Conservation (phyloP, 495 filamentous ascomycete species). For the Annulohypoxylon maeteangense region DNA sequence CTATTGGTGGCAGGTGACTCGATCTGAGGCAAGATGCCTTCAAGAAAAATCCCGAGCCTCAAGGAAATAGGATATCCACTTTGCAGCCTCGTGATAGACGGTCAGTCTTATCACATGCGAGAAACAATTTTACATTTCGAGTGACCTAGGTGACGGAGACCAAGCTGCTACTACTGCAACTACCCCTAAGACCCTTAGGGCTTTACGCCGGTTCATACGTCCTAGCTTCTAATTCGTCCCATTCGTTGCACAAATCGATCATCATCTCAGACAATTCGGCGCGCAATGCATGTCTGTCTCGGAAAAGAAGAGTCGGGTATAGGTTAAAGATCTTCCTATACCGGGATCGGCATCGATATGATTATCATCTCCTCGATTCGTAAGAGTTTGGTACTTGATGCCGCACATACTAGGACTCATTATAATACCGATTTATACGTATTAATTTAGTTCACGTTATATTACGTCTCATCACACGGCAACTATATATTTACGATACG, state of each 20-base stretch:
- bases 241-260: conserved; percentile 19
- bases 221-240: conserved; percentile 18
- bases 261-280: conserved; percentile 25
- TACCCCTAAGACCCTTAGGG: conserved; percentile 11
- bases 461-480: background rate
- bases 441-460: background rate
- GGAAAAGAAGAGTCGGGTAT: background rate
- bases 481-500: background rate
- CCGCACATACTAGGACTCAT: conserved; percentile 12
- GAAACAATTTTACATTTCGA: background rate
- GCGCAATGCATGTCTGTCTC: conserved; percentile 25
- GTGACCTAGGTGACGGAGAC: background rate
- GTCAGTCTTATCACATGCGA: conserved; percentile 13
- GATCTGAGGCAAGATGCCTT: conserved; percentile 19
- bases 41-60: background rate
- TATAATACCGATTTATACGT: conserved; percentile 4
- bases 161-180: conserved; percentile 22
- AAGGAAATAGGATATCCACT: conserved; percentile 2
- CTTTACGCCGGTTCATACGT: conserved; percentile 4
- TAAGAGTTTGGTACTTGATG: conserved; percentile 3
- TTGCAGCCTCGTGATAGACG: background rate
- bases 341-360: conserved; percentile 3
- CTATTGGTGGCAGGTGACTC: conserved; percentile 1
- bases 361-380: conserved; percentile 11
- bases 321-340: background rate